Conservation (phyloP, 495 filamentous ascomycete species). For the Penicillium tannophilum region DNA sequence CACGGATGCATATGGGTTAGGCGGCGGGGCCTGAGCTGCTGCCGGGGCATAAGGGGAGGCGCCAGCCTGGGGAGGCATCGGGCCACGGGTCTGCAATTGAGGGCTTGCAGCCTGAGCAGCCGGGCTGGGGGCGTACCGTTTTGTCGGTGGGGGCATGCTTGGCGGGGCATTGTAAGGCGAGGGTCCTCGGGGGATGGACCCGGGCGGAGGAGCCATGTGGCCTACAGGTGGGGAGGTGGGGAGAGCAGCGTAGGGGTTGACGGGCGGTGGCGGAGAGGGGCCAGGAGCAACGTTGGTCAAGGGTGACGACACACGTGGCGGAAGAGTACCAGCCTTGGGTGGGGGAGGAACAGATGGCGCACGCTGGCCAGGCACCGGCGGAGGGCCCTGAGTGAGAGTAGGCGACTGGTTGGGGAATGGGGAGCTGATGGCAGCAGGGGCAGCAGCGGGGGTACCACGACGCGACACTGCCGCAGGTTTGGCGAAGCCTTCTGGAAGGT, state of each 20-base stretch:
- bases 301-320: slow-evolving; percentile 59
- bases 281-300: slow-evolving; percentile 42
- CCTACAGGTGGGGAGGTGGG: slow-evolving; percentile 39
- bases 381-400: slow-evolving; percentile 51
- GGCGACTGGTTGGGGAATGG: slow-evolving; percentile 71
- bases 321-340: slow-evolving; percentile 50
- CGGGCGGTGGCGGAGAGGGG: slow-evolving; percentile 58
- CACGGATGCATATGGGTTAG: slow-evolving; percentile 9
- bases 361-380: slow-evolving; percentile 45
- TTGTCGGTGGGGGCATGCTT: slow-evolving; percentile 68
- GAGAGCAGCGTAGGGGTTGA: slow-evolving; percentile 71
- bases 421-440: slow-evolving; percentile 57
- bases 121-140: slow-evolving; percentile 85
- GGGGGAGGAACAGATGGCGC: slow-evolving; percentile 58
- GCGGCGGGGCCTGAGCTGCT: slow-evolving; percentile 32
- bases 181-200: slow-evolving; percentile 68
- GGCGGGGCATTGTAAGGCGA: slow-evolving; percentile 91
- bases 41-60: slow-evolving; percentile 64
- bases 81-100: slow-evolving; percentile 40
- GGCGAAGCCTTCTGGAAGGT: slow-evolving; percentile 79
- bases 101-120: slow-evolving; percentile 53
- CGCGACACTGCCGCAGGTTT: slow-evolving; percentile 67
- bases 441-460: slow-evolving; percentile 68
- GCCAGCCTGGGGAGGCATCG: slow-evolving; percentile 50
- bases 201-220: slow-evolving; percentile 46